Conservation (phyloP, 352 stramenopile genomes). For the Plasmopara viticola region DNA sequence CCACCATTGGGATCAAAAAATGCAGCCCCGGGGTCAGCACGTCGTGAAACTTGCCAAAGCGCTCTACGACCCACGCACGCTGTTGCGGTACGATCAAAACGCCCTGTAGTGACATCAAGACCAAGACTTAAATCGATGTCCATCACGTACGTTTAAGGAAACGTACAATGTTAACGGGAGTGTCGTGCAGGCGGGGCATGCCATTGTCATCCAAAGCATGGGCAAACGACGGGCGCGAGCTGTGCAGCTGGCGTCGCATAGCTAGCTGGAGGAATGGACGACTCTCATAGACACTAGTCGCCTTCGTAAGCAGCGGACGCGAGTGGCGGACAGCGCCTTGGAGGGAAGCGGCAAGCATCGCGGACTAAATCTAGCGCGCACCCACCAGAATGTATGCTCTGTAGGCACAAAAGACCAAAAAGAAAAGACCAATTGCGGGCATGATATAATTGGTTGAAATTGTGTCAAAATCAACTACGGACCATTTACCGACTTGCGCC, state of each 20-base stretch:
- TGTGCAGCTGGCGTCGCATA: constrained; percentile 19
- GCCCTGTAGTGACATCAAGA: constrained; percentile 35
- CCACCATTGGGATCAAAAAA: constrained; percentile 87
- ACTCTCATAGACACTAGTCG: constrained; percentile 1
- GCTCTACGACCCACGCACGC: constrained; percentile 86
- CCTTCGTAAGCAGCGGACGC: constrained; percentile 9
- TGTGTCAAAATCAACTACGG: constrained; percentile 1
- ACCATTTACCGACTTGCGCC: constrained; percentile 20
- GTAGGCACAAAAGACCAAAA: background rate
- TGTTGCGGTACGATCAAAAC: constrained; percentile 86
- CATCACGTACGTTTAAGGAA: background rate
- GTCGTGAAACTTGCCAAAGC: constrained; percentile 88
- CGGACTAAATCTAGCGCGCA: constrained; percentile 6
- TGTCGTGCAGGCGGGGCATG: constrained; percentile 41
- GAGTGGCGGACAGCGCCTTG: constrained; percentile 13
- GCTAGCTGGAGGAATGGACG: constrained; percentile 12
- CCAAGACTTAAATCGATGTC: background rate
- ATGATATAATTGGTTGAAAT: constrained; percentile 9
- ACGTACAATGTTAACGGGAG: constrained; percentile 48
- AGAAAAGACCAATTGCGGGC: background rate
- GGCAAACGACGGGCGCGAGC: constrained; percentile 24
- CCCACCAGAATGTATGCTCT: constrained; percentile 6
- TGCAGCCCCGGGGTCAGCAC: constrained; percentile 82
- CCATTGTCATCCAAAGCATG: constrained; percentile 37
- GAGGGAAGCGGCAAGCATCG: constrained; percentile 29